These are phyloP conservation scores for Geosmithia putterillii DNA, from an alignment of 2,329 filamentous ascomycete species.

Conservation along the genomic window DNA sequence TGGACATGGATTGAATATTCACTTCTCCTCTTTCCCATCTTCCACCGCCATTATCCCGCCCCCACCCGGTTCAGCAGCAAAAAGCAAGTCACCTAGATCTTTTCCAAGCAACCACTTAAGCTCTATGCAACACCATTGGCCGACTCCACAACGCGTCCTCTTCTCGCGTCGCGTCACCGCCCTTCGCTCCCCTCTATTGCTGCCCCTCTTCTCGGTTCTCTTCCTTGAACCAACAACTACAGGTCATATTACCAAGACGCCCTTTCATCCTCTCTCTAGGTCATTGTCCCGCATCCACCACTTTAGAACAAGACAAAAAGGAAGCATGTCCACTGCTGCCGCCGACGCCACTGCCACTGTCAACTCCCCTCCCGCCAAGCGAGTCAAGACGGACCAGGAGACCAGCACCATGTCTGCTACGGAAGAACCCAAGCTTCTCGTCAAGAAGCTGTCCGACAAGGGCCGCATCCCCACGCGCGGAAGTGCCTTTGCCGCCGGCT, in stretches of 20 bases:
- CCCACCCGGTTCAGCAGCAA: not conserved
- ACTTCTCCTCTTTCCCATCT: not conserved
- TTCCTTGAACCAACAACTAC: not conserved
- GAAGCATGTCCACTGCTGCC: constrained; percentile 10
- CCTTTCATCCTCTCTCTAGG: not conserved
- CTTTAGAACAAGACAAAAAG: not conserved
- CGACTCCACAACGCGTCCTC: constrained; percentile 12
- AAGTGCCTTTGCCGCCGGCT: constrained; percentile 81
- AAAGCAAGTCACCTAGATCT: not conserved
- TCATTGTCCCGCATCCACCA: not conserved
- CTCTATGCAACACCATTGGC: constrained; percentile 11
- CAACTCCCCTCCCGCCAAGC: constrained; percentile 63
- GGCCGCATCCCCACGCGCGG: constrained; percentile 80
- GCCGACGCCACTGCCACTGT: constrained; percentile 41
- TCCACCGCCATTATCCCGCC: not conserved
- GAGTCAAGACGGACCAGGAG: constrained; percentile 54
- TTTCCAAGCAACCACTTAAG: constrained; percentile 10
- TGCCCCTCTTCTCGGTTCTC: not conserved
- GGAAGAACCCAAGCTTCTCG: constrained; percentile 44
- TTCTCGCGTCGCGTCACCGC: constrained; percentile 9
- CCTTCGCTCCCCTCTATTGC: constrained; percentile 4
- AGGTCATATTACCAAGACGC: not conserved
- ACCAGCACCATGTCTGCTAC: constrained; percentile 13
- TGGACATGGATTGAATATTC: too few relatives aligned
- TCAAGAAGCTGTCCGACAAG: constrained; percentile 76